Evolutionary conservation across 345 rosid species (phyloP).

Genomic region (Odontarrhena argentea): DNA sequence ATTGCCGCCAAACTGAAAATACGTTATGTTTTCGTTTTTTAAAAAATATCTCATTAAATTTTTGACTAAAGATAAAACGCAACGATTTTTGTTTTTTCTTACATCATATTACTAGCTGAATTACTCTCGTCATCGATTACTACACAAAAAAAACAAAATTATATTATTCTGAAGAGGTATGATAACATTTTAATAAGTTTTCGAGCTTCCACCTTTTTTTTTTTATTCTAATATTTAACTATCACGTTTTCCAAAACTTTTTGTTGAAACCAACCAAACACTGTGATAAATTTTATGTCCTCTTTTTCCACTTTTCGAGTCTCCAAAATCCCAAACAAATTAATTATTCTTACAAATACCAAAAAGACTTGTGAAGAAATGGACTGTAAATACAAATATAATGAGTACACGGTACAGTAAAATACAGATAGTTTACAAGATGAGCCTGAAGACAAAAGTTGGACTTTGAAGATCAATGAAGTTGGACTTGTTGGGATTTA

Average conservation of each 20-base stretch:
- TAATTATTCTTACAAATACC: background rate
- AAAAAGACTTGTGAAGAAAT: background rate
- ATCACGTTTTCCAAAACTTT: constrained; percentile 32
- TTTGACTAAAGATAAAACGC: background rate
- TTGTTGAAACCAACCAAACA: constrained; percentile 33
- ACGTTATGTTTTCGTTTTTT: constrained; percentile 24
- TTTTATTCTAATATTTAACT: constrained; percentile 2
- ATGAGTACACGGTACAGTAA: background rate
- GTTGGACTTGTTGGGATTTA: constrained; percentile 47
- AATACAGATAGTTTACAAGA: constrained; percentile 38
- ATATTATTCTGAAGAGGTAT: constrained; percentile 11
- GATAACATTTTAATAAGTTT: constrained; percentile 35
- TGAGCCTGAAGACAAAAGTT: constrained; percentile 63
- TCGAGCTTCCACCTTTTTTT: constrained; percentile 2
- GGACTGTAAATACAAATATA: background rate
- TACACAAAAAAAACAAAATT: background rate
- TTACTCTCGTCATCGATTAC: constrained; percentile 32
- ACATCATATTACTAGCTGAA: background rate
- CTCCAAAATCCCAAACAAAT: constrained; percentile 4
- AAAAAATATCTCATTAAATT: background rate
- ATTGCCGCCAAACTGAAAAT: constrained; percentile 23
- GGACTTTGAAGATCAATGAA: constrained; percentile 61
- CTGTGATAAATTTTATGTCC: constrained; percentile 10
- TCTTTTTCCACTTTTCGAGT: constrained; percentile 28
- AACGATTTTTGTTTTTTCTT: background rate